A percentile compares a stretch with the other conserved stretches of the same genome.
phyloP scores from a whole-genome alignment of 192 early-diverging fungal genomes.

The Funneliformis mosseae region DNA sequence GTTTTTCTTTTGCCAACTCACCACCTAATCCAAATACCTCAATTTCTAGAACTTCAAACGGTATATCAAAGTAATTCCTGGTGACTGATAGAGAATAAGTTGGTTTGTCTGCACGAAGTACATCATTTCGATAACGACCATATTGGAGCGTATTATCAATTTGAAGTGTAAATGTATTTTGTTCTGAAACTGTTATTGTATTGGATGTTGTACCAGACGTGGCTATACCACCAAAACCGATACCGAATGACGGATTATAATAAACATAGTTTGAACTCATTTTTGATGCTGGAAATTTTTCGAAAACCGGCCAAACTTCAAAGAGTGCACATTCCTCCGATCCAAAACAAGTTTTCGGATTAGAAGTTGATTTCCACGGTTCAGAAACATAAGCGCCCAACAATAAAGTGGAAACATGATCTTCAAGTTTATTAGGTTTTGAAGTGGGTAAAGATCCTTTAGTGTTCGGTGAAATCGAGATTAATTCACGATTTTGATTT shows the following conservation, averaged over 20 bases:
- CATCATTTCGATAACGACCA: conserved; percentile 49
- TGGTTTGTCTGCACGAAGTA: not conserved
- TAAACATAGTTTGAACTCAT: conserved; percentile 37
- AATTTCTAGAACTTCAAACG: conserved; percentile 49
- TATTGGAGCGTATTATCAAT: conserved; percentile 53
- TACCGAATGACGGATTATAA: conserved; percentile 39
- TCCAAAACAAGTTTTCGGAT: conserved; percentile 51
- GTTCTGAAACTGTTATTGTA: conserved; percentile 34
- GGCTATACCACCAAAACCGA: conserved; percentile 38
- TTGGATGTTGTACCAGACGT: conserved; percentile 13
- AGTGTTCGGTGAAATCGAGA: conserved; percentile 25
- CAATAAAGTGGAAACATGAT: conserved; percentile 43
- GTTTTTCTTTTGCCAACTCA: conserved; percentile 41
- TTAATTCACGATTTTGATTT: not conserved
- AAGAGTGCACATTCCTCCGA: conserved; percentile 47
- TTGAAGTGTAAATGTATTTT: conserved; percentile 43
- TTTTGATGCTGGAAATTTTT: conserved; percentile 43
- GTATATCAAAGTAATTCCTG: conserved; percentile 35
- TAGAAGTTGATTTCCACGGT: conserved; percentile 48
- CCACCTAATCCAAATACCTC: conserved; percentile 59
- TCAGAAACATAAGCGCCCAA: conserved; percentile 55
- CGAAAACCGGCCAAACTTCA: conserved; percentile 53
- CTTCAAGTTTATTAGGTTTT: conserved; percentile 38
- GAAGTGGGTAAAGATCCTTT: not conserved
- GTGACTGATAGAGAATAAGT: conserved; percentile 36